Base-by-base conservation (phyloP, 176 grass and related monocot species). In the Aegilops bicornis region DNA sequence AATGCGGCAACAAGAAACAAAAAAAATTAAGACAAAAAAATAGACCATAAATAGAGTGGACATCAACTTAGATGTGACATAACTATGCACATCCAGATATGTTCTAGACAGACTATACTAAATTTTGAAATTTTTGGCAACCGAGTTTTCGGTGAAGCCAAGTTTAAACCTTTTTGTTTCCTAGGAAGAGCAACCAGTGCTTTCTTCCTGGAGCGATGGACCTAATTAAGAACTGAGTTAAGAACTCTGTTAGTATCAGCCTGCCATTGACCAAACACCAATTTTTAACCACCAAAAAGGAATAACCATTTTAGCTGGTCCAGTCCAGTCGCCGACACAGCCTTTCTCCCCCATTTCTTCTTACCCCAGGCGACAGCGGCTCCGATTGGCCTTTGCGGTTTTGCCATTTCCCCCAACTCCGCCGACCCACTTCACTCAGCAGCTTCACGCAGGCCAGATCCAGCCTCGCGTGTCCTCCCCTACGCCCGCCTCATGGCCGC, bases 391-490 rank as follows among this genome's bases (percentile, higher is more conserved):
- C 83, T 73, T 62, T 75, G 40, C 80, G 32, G 75, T 67, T 68
- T 12, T 76, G 73, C 73, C 73, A 76, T 76, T 69, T 54, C 81
- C 81, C 85, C 54, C 17, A 17, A 54, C 77, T 5, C 47, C 35
- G 16, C 73, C 86, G 48, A 82, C 66, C 66, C 68, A 17, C 76
- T 68, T 25, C 88, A 77, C 78, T 87, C 59, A 10, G 63, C 40
- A 36, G 52, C 56, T 86, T 37, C 69, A 68, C 87, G 79, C 81
- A 66, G 72, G 29, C 83, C 89, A 94, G 92, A 94, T 94, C 92
- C 89, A 93, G 79, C 79, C 78, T 39, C 63, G 6, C 60, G 43
- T 10, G 20, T 8, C 52, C 56, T 8, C 68, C 31, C 13, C 76
- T 84, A 14, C 67, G 69, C 29, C 52, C 71, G 22, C 64, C 88